phyloP scores from a whole-genome alignment of 2,329 filamentous ascomycete genomes.

The Aspergillus aculeatinus region DNA sequence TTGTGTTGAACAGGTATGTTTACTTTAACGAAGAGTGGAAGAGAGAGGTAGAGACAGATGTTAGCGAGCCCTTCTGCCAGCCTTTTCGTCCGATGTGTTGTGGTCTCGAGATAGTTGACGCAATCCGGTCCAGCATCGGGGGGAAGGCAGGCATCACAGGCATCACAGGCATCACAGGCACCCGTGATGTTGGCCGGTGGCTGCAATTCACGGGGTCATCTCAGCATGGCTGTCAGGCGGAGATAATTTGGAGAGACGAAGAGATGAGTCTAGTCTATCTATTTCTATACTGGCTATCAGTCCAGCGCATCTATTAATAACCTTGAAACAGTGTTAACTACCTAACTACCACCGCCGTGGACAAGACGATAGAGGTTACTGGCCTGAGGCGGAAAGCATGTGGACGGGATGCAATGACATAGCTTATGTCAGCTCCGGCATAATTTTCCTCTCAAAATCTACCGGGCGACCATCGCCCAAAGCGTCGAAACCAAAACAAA shows the following conservation, averaged over 20 bases:
- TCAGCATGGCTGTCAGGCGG: background rate
- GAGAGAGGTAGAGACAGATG: background rate
- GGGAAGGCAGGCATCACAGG: background rate
- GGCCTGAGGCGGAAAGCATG: background rate
- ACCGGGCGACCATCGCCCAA: background rate
- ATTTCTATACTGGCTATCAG: too few species aligned
- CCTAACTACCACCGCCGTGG: too few species aligned
- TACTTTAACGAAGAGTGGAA: background rate
- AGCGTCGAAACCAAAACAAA: conserved; percentile 8
- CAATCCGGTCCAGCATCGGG: background rate
- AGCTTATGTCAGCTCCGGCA: background rate
- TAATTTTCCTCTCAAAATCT: background rate
- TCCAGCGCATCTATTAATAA: too few species aligned
- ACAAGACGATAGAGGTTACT: background rate
- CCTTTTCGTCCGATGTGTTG: background rate
- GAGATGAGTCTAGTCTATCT: too few species aligned
- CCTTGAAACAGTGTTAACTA: too few species aligned
- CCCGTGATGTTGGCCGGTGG: background rate
- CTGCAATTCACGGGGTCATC: background rate
- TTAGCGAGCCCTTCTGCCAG: background rate
- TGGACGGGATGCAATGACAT: background rate
- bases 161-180: background rate
- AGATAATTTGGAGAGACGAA: background rate
- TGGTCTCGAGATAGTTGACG: background rate
- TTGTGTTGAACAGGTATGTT: too few species aligned